Conservation (phyloP, 1,284 basidiomycete species). For the Cerioporus squamosus region DNA sequence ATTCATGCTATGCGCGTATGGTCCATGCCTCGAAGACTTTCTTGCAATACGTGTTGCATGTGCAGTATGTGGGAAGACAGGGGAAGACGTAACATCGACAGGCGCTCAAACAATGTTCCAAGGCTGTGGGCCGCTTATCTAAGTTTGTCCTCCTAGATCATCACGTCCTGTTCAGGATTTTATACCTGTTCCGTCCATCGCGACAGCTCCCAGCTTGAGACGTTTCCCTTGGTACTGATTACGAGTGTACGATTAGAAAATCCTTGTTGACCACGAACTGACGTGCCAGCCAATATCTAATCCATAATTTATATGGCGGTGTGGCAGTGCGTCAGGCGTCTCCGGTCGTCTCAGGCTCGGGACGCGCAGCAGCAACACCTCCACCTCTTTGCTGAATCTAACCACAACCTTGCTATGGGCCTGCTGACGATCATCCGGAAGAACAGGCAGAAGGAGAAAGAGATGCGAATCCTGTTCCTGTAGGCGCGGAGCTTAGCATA, state of each 20-base stretch:
- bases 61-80: not conserved
- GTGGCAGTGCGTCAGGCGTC: no score
- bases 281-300: no score
- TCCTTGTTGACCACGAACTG: no score
- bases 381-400: no score
- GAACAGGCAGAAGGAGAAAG: constrained; percentile 92
- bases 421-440: constrained; percentile 97
- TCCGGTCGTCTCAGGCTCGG: no score
- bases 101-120: not conserved
- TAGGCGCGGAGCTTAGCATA: constrained; percentile 37
- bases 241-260: no score
- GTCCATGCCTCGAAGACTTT: not conserved
- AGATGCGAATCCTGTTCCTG: constrained; percentile 97
- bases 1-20: not conserved
- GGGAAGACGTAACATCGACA: not conserved
- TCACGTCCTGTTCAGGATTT: no score
- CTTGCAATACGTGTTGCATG: not conserved
- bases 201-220: no score
- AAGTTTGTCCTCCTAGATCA: not conserved
- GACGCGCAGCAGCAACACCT: no score
- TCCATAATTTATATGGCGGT: no score
- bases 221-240: no score
- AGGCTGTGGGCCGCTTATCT: not conserved
- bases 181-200: no score
- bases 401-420: constrained; percentile 58